Percentiles rank a stretch among this genome's conserved stretches.
These are phyloP conservation scores for Stephania cephalantha DNA, from an alignment of 164 flowering plant genomes.

Conservation along the genomic window DNA sequence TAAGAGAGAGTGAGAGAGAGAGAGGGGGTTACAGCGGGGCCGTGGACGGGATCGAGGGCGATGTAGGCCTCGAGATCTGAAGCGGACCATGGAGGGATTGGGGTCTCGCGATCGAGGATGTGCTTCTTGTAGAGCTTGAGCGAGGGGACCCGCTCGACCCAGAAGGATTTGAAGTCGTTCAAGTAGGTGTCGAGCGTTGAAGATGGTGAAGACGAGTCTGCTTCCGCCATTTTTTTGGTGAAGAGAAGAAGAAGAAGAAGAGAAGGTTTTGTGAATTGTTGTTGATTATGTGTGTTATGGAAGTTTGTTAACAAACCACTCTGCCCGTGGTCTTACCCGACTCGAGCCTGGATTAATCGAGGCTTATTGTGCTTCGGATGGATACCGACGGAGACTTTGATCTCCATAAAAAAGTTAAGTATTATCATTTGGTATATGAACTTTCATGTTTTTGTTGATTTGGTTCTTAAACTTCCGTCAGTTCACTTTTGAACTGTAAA, in stretches of 20 bases:
- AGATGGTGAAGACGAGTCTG: slow-evolving; percentile 8
- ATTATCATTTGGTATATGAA: too few relatives aligned
- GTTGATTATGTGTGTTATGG: too few relatives aligned
- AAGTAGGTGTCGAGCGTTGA: slow-evolving; percentile 10
- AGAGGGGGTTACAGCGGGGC: slow-evolving; percentile 48
- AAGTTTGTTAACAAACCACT: too few relatives aligned
- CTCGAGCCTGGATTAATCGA: too few relatives aligned
- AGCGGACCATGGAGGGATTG: slow-evolving; percentile 60
- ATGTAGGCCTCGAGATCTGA: slow-evolving; percentile 77
- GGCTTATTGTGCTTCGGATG: too few relatives aligned
- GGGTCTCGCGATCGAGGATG: slow-evolving; percentile 38
- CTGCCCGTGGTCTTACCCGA: too few relatives aligned
- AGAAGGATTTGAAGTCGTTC: slow-evolving; percentile 41
- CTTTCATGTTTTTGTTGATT: too few relatives aligned
- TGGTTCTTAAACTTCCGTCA: too few relatives aligned
- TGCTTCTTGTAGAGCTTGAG: slow-evolving; percentile 43
- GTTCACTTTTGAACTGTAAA: too few relatives aligned
- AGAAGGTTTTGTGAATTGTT: neutral
- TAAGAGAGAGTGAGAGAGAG: slow-evolving; percentile 7
- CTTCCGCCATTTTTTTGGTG: slow-evolving; percentile 1
- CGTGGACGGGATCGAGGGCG: slow-evolving; percentile 74
- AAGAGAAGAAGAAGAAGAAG: too few relatives aligned
- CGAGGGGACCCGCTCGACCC: slow-evolving; percentile 53
- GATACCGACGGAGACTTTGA: too few relatives aligned
- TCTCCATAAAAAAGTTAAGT: too few relatives aligned